These are phyloP conservation scores for Moesziomyces sp. DNA, from an alignment of 1,284 basidiomycete species.

Conservation along the genomic window DNA sequence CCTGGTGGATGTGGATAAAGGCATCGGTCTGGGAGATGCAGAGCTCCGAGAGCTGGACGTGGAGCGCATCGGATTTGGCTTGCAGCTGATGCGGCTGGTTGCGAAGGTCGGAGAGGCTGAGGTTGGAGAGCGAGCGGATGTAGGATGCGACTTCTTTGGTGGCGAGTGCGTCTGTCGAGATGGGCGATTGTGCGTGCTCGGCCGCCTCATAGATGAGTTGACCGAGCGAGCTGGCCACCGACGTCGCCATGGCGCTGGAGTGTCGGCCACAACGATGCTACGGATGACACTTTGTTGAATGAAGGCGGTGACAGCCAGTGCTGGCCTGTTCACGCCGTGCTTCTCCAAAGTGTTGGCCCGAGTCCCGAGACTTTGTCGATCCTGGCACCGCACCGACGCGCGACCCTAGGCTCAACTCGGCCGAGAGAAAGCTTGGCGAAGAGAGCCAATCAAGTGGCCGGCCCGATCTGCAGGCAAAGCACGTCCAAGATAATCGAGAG, in stretches of 20 bases:
- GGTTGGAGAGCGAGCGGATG: slow-evolving; percentile 46
- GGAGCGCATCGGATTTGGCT: slow-evolving; percentile 32
- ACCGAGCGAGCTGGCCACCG: slow-evolving; percentile 10
- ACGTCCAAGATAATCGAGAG: too few relatives aligned
- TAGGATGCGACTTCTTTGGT: slow-evolving; percentile 34
- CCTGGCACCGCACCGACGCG: too few relatives aligned
- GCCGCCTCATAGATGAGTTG: slow-evolving; percentile 24
- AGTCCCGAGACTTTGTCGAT: slow-evolving; percentile 17
- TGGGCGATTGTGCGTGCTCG: slow-evolving; percentile 8
- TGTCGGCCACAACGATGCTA: too few relatives aligned
- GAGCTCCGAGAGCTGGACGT: slow-evolving; percentile 45
- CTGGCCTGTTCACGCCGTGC: neutral
- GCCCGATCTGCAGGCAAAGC: too few relatives aligned
- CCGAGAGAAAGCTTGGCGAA: too few relatives aligned
- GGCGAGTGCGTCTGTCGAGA: slow-evolving; percentile 19
- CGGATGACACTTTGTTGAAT: too few relatives aligned
- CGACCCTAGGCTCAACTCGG: too few relatives aligned
- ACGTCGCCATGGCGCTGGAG: slow-evolving; percentile 3
- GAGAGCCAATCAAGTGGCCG: too few relatives aligned
- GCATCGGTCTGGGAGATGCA: slow-evolving; percentile 52
- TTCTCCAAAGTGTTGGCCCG: slow-evolving; percentile 30
- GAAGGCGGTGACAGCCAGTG: neutral
- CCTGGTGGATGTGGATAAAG: slow-evolving; percentile 43
- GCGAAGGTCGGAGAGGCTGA: slow-evolving; percentile 35
- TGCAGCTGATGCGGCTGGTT: slow-evolving; percentile 38